phyloP scores from a whole-genome alignment of 2,329 filamentous ascomycete species.

The Alternaria angustiovoidea region DNA sequence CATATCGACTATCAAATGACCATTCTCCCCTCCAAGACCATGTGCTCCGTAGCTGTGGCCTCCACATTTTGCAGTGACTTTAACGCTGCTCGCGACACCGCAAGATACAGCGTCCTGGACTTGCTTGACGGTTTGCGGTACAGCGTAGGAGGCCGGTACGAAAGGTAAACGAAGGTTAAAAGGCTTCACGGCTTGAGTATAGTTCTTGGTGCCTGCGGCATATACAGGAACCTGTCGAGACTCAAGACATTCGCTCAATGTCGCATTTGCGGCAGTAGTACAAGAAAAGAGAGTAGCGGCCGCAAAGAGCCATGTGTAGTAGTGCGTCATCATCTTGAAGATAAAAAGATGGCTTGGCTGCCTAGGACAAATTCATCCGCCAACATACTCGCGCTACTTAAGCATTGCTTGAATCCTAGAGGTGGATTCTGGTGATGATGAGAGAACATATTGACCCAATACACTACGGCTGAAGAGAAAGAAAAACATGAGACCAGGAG shows the following conservation, averaged over 20 bases:
- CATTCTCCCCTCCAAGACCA: constrained; percentile 58
- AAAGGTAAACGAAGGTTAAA: constrained; percentile 42
- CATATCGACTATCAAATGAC: constrained; percentile 58
- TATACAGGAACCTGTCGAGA: constrained; percentile 26
- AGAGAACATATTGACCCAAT: neutral
- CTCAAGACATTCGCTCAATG: constrained; percentile 31
- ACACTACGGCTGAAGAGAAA: constrained; percentile 3
- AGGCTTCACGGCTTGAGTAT: constrained; percentile 37
- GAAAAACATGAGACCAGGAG: neutral
- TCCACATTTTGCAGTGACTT: constrained; percentile 67
- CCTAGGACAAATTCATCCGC: neutral
- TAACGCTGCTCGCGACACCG: constrained; percentile 57
- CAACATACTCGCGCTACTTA: constrained; percentile 6
- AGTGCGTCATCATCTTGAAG: constrained; percentile 10
- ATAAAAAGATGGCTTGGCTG: constrained; percentile 2
- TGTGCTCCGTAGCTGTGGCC: constrained; percentile 67
- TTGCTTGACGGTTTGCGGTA: constrained; percentile 60
- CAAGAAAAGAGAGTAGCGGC: constrained; percentile 14
- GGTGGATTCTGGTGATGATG: neutral
- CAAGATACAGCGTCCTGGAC: constrained; percentile 65
- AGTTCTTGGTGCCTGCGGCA: constrained; percentile 33
- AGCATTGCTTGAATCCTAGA: neutral
- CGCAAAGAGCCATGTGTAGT: constrained; percentile 9
- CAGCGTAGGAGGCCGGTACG: constrained; percentile 63
- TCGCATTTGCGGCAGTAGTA: constrained; percentile 12